Percentiles rank a stretch among this genome's conserved stretches.
Conservation (phyloP, 2,329 filamentous ascomycete species). For the Penicillium sp. region DNA sequence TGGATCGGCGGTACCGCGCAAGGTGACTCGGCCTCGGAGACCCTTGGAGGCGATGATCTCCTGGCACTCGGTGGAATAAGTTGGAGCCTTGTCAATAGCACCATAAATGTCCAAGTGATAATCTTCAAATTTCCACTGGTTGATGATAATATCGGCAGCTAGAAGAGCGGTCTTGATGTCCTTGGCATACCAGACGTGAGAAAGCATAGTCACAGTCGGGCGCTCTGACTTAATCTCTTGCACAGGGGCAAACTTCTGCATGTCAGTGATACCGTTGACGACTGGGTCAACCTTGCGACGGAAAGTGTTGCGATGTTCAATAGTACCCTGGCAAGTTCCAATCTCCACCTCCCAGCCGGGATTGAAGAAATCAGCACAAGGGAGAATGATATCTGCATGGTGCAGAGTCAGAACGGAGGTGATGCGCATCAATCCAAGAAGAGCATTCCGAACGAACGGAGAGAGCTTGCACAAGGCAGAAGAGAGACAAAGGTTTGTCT, state of each 20-base stretch:
- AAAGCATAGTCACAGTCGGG: constrained; percentile 69
- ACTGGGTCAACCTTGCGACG: constrained; percentile 66
- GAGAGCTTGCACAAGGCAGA: constrained; percentile 55
- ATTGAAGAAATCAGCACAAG: constrained; percentile 65
- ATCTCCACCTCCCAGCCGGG: constrained; percentile 68
- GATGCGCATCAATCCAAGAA: constrained; percentile 54
- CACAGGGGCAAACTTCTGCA: constrained; percentile 65
- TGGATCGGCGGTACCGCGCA: constrained; percentile 62
- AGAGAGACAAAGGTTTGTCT: constrained; percentile 56
- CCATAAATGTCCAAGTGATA: constrained; percentile 68
- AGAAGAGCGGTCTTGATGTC: constrained; percentile 68
- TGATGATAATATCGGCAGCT: constrained; percentile 68
- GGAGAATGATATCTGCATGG: constrained; percentile 65
- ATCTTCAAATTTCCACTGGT: constrained; percentile 68
- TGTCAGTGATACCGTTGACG: constrained; percentile 68
- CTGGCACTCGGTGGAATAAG: constrained; percentile 63
- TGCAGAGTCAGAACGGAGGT: constrained; percentile 53
- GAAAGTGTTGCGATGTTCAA: constrained; percentile 63
- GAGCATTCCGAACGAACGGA: constrained; percentile 54
- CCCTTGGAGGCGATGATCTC: constrained; percentile 62
- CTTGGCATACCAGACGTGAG: constrained; percentile 59
- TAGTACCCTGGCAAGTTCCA: constrained; percentile 60
- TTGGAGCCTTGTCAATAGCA: constrained; percentile 65
- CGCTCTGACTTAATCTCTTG: constrained; percentile 62
- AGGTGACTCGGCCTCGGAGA: constrained; percentile 54